Base-by-base conservation (phyloP, 495 filamentous ascomycete genomes). In the Trichoderma asperelloides region DNA sequence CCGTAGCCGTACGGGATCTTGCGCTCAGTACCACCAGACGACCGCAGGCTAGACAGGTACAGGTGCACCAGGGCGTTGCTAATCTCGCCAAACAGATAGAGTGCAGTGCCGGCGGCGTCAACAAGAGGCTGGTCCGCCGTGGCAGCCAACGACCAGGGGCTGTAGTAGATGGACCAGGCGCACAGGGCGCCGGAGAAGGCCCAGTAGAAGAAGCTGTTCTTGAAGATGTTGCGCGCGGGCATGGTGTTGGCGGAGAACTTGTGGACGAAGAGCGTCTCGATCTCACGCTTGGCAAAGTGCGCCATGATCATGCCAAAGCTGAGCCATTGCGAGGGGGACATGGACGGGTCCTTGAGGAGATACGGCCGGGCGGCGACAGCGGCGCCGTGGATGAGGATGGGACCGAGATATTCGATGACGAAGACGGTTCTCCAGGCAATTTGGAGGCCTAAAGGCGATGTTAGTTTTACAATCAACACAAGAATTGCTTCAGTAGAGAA, bases 201-300 rank as follows among this genome's bases (percentile, higher is more conserved):
- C 92, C 94, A 97, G 85, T 96, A 96, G 78, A 96, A 94, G 47
- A 84, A 86, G 66, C 86, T 90, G 81, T 97, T 97, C 75, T 94
- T 94, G 85, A 94, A 88, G 74, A 95, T 90, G 79, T 94, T 95
- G 74, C 76, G 78, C 66, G 85, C 86, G 41, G 94, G 93, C 93
- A 96, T 97, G 51, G 92, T 98, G 70, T 91, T 91, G 62, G 87
- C 85, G 74, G 91, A 93, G 86, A 98, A 98, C 75, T 91, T 91
- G 82, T 98, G 95, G 67, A 98, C 86, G 78, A 93, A 96, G 66
- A 97, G 69, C 18, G 93, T 97, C 80, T 98, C 95, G 67, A 89
- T 86, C 79, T 98, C 96, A 72, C 95, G 92, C 82, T 98, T 98
- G 71, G 92, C 70, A 83, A 97, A 98, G 81, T 98, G 94, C 37